Conservation (phyloP, 768 basidiomycete genomes). For the Phylloporus arenicola region DNA sequence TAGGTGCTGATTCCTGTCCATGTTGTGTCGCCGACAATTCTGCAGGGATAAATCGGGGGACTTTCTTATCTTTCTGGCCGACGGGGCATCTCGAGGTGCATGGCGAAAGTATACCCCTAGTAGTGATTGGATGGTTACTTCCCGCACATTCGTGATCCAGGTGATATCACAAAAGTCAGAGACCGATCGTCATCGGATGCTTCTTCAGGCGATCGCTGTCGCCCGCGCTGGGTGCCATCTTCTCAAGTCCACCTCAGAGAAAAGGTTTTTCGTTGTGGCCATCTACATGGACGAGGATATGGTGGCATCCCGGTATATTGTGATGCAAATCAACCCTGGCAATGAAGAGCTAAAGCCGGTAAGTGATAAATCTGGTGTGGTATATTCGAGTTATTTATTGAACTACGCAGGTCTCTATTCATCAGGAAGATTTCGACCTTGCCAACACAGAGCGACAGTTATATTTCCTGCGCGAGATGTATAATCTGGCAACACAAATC, state of each 20-base stretch:
- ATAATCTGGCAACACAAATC: constrained; percentile 5
- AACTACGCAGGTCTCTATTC: background rate
- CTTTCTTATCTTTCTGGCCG: background rate
- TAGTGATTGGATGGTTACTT: too few species aligned
- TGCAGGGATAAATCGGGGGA: background rate
- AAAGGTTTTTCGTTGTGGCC: constrained; percentile 11
- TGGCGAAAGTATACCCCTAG: background rate
- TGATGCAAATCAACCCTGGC: too few species aligned
- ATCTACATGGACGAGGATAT: constrained; percentile 4
- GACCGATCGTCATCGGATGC: background rate
- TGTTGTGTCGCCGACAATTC: background rate
- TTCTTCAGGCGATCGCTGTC: constrained; percentile 12
- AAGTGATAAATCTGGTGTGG: background rate
- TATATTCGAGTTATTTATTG: background rate
- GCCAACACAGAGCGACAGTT: background rate
- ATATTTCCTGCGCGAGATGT: constrained; percentile 8
- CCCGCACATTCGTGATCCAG: background rate
- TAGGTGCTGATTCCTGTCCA: background rate
- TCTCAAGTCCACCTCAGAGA: background rate
- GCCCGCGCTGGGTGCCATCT: too few species aligned
- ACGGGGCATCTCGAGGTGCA: too few species aligned
- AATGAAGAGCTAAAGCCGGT: background rate
- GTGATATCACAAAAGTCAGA: background rate
- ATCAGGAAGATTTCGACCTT: background rate
- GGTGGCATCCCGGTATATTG: constrained; percentile 3